Base-by-base conservation (phyloP, 192 early-diverging fungal genomes). In the Umbelopsis sp. region DNA sequence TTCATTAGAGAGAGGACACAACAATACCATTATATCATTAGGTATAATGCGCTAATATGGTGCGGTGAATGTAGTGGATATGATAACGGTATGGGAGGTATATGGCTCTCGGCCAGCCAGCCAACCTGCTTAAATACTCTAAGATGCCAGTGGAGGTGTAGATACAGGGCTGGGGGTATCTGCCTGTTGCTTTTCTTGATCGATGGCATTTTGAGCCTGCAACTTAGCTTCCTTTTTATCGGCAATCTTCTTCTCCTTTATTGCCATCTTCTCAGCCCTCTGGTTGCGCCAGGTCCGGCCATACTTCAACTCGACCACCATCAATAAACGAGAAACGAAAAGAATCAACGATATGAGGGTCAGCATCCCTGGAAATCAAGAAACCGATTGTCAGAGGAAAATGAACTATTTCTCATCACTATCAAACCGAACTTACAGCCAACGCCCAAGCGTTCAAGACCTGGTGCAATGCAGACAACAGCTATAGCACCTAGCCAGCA, bases 401-500 rank as follows among this genome's bases (percentile, higher is more conserved):
- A 26, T 22, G 3, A 2, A 10, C 7, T 20, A 20, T 20, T 1
- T 1, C 41, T 45, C 17, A 3, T 49, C 41, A 16, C 14, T 26
- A 52, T 12, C 12, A 45, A 11, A 8, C 1, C 32, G 14, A 17
- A 70, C 34, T 38, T 53, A 45, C 69, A 78, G 14, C 77, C 77
- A 20, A 68, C 50, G 10, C 77, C 77, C 16, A 78, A 14, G 14
- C 41, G 69, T 24, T 36, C n/a, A 49, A 78, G 71, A 51, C 65
- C 77, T 1, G 77, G 77, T 4, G 74, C 52, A 34, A 78, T 73
- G 26, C 45, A 10, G 14, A 71, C 71, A 17, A 69, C 69, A 1
- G 77, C 77, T 38, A 74, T 38, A 4, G 77, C 77, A 21, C 77
- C 73, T 9, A 78, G 26, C 20, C 74, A 38, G 52, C 77, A 78